Conservation (phyloP, 78 protist species). For the Acrasis kona region DNA sequence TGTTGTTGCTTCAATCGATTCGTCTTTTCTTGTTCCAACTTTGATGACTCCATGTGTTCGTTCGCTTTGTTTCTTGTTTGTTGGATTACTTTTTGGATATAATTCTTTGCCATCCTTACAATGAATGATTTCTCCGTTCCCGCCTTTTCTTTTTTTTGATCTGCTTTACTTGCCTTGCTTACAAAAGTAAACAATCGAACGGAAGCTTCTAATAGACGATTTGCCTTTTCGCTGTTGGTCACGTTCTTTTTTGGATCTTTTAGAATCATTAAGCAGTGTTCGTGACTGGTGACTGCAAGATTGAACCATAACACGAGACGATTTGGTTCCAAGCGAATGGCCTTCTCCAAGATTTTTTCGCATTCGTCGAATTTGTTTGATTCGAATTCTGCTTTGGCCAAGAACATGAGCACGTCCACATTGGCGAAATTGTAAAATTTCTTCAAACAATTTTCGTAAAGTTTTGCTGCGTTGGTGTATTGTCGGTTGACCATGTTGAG, state of each 20-base stretch:
- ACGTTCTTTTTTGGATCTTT: neutral
- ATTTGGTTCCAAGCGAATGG: constrained; percentile 20
- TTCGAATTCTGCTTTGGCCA: constrained; percentile 41
- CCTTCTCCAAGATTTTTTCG: constrained; percentile 28
- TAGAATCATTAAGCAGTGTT: neutral
- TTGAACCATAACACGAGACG: constrained; percentile 19
- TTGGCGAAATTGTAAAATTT: constrained; percentile 19
- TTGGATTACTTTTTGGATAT: neutral
- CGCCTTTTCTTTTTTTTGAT: neutral
- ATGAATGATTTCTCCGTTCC: constrained; percentile 3
- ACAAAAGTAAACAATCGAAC: neutral
- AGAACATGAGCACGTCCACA: neutral
- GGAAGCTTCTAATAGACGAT: constrained; percentile 8
- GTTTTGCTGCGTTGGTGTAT: constrained; percentile 22
- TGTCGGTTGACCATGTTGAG: constrained; percentile 8
- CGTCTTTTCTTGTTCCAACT: too few species aligned
- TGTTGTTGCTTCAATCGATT: too few species aligned
- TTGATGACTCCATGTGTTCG: too few species aligned
- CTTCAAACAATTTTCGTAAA: constrained; percentile 47
- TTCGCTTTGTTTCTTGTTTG: neutral
- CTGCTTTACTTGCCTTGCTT: neutral
- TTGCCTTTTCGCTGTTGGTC: neutral
- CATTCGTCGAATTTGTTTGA: constrained; percentile 21
- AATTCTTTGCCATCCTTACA: neutral
- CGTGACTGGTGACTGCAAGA: constrained; percentile 24